Conservation (phyloP, 805 yeast species). For the Candida boidinii region DNA sequence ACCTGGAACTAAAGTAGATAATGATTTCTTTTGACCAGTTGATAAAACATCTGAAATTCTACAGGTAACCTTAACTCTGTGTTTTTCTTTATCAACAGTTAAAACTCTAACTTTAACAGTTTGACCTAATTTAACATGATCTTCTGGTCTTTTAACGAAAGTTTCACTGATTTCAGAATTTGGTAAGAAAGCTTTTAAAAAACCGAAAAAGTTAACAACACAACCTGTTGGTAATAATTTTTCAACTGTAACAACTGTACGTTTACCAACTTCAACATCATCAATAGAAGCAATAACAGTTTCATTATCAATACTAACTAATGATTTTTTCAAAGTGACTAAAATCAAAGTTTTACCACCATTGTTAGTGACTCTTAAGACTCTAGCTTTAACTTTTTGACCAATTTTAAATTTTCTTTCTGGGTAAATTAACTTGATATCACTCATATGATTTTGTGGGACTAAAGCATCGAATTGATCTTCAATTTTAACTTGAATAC, state of each 20-base stretch:
- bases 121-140: slow-evolving; percentile 76
- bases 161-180: slow-evolving; percentile 86
- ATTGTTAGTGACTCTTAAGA: slow-evolving; percentile 38
- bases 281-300: slow-evolving; percentile 34
- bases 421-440: slow-evolving; percentile 75
- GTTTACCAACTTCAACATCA: slow-evolving; percentile 32
- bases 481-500: slow-evolving; percentile 59
- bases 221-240: slow-evolving; percentile 71
- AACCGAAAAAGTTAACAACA: slow-evolving; percentile 75
- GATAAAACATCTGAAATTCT: slow-evolving; percentile 50
- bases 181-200: slow-evolving; percentile 73
- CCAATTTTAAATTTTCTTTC: slow-evolving; percentile 90
- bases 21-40: slow-evolving; percentile 34
- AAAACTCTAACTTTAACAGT: slow-evolving; percentile 66
- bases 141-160: slow-evolving; percentile 66
- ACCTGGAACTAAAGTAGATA: slow-evolving; percentile 48
- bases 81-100: slow-evolving; percentile 41
- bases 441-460: slow-evolving; percentile 71
- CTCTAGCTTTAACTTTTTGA: slow-evolving; percentile 67
- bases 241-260: slow-evolving; percentile 69
- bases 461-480: slow-evolving; percentile 69
- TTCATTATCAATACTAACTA: slow-evolving; percentile 59
- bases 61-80: slow-evolving; percentile 64
- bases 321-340: slow-evolving; percentile 75
- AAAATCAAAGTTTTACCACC: slow-evolving; percentile 38